phyloP scores from a whole-genome alignment of 306 rosid species.

The Parietaria judaica region DNA sequence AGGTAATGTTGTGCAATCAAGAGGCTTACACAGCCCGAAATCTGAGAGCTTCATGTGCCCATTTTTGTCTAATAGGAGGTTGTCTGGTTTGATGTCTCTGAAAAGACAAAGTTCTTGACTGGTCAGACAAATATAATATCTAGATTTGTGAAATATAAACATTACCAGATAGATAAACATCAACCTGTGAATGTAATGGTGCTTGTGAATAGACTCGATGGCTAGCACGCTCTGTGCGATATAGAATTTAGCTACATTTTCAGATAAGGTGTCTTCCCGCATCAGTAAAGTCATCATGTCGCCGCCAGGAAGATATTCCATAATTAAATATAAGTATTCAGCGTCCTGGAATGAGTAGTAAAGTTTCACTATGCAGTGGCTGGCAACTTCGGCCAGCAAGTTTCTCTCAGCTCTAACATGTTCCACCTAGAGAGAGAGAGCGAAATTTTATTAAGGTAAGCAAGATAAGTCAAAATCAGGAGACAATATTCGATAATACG shows the following conservation, averaged over 20 bases:
- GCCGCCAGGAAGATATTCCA: constrained; percentile 99
- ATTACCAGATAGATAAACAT: constrained; percentile 13
- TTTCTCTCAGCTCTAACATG: constrained; percentile 99
- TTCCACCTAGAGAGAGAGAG: constrained; percentile 55
- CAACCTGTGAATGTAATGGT: constrained; percentile 95
- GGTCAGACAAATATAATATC: constrained; percentile 14
- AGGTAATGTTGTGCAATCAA: constrained; percentile 78
- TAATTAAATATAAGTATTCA: constrained; percentile 80
- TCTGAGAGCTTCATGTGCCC: constrained; percentile 99
- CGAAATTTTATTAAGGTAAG: constrained; percentile 5
- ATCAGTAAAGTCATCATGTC: constrained; percentile 94
- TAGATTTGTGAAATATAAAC: constrained; percentile 10
- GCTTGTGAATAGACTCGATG: constrained; percentile 93
- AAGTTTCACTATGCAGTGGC: constrained; percentile 96
- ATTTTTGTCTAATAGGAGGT: constrained; percentile 80
- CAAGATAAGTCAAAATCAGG: neutral
- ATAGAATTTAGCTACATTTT: constrained; percentile 78
- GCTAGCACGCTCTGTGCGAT: constrained; percentile 96
- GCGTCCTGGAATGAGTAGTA: constrained; percentile 97
- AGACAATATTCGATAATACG: neutral
- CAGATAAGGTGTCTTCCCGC: constrained; percentile 91
- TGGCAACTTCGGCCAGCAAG: constrained; percentile 96
- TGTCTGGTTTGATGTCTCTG: constrained; percentile 98
- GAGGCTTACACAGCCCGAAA: constrained; percentile 98
- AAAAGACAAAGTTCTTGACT: constrained; percentile 21